Base-by-base conservation (phyloP, 768 basidiomycete species). In the Termitomyces sp. region DNA sequence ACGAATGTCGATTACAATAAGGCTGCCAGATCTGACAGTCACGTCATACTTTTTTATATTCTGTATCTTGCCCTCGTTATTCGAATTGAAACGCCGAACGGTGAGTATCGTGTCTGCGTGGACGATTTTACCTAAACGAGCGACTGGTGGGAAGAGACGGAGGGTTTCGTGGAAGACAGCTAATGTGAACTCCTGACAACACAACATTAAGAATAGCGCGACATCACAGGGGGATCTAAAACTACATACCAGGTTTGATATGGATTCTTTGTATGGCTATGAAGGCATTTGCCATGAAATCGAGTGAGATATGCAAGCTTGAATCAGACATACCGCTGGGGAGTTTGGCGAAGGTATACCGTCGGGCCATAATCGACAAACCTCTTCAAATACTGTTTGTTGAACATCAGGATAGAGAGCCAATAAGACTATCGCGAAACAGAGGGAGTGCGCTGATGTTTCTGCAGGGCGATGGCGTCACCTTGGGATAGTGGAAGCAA, bases 341-440 rank as follows among this genome's bases (percentile, higher is more conserved):
- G 69, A 7, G 28, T 28, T 4, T 8, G 28, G 28, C 28, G 28
- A 28, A 28, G 28, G 28, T 28, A 53, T 52, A 16, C 70, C 72
- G 4, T 68, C 60, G 10, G 78, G 77, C 75, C 79, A 80, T n/a
- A 77, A 41, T 16, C 47, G 54, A 7, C 50, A 34, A 5, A 72
- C 63, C 52, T 83, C 79, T 34, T 77, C 70, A 47, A 72, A 75
- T 0, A 84, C 60, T 53, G 71, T 77, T 27, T 73, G 65, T 61
- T 84, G 83, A 32, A 70, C 69, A 0, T 78, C 77, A 2, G 81
- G 80, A 60, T 82, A 66, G 12, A 82, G 67, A 4, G 83, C 82
- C 8, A 84, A 65, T 11, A 79, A 67, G 0, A 63, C 67, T 14
- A 81, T 55, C 1, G 73, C 69, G 55, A 80, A 80, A 39, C 69